A percentile compares a stretch with the other conserved stretches of the same genome.
Conservation (phyloP, 2,329 filamentous ascomycete genomes). For the Cryphonectria nitschkei region DNA sequence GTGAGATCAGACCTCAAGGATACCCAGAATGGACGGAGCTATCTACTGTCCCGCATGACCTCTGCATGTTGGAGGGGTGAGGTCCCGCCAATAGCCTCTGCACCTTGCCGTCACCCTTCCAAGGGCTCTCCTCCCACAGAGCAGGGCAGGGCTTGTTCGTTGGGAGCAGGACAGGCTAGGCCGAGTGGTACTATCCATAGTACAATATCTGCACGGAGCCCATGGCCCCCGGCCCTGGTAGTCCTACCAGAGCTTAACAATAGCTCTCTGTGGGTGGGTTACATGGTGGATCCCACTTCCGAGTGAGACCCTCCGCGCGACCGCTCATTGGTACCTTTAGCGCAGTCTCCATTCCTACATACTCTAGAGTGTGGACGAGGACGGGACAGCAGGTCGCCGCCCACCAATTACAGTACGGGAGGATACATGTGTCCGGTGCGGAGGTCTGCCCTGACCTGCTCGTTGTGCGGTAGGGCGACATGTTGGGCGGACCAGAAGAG, state of each 20-base stretch:
- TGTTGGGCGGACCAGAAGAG: constrained; percentile 40
- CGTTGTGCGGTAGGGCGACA: constrained; percentile 34
- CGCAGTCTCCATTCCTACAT: constrained; percentile 27
- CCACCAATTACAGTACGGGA: constrained; percentile 15
- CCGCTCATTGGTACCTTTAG: constrained; percentile 37
- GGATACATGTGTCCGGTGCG: constrained; percentile 19
- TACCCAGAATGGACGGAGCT: constrained; percentile 32
- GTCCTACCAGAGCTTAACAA: constrained; percentile 29
- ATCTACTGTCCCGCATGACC: constrained; percentile 32
- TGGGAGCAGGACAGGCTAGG: constrained; percentile 31
- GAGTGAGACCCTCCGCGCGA: constrained; percentile 36
- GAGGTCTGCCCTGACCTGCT: constrained; percentile 28
- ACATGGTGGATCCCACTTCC: constrained; percentile 36
- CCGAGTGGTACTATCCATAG: constrained; percentile 23
- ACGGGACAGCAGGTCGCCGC: constrained; percentile 20
- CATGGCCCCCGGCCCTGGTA: constrained; percentile 25
- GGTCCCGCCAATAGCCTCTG: constrained; percentile 37
- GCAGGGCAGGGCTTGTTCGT: constrained; percentile 37
- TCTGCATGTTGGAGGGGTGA: constrained; percentile 29
- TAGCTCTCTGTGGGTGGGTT: constrained; percentile 34
- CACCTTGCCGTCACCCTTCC: constrained; percentile 32
- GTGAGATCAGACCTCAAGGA: constrained; percentile 24
- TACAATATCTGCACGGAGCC: constrained; percentile 3
- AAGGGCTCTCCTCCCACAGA: not conserved
- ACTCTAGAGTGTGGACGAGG: constrained; percentile 24